Base-by-base conservation (phyloP, 768 basidiomycete genomes). In the Rhodocollybia butyracea region DNA sequence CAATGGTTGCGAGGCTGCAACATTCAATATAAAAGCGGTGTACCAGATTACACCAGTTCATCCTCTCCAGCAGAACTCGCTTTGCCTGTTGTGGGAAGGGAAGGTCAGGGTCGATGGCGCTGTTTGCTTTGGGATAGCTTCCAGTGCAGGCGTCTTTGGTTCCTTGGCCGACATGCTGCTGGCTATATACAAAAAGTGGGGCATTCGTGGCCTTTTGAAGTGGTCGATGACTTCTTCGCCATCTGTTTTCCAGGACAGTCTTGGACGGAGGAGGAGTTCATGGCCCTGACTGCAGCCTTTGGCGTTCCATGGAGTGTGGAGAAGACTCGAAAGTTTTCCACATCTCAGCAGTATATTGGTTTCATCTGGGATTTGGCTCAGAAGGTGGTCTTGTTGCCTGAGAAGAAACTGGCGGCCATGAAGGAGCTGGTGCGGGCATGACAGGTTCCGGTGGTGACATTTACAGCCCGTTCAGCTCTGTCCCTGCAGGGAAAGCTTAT, bases 21-120 rank as follows among this genome's bases (percentile, higher is more conserved):
- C 70, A 0, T 72, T 76, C 61, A 70, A 79, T 56, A 69, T 79
- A 15, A 63, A 62, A 1, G 60, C 74, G 3, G 76, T 75, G 0
- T 76, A 74, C 56, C 60, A 72, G 2, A 58, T 68, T 2, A 73
- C 66, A 0, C 76, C 75, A 1, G 61, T 74, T 0, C 19, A 51
- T 0, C 75, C 74, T 2, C 43, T 51, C 7, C 72, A 77, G 51
- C 71, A 76, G 57, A 64, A 64, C 24, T 54, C 57, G 1, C 15
- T 66, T 0, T 71, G 68, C 32, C 38, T 76, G 0, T 48, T 41
- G 5, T 77, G 74, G 76, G 15, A 62, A 1, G 72, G 66, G 0
- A 15, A 27, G 26, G 63, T 75, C 1, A 67, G 64, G 27, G 67
- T 78, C 3, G 73, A 79, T 56, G 26, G 60, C 0, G 68, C 66